phyloP scores from a whole-genome alignment of 2,329 filamentous ascomycete species.

The Fusarium clavum region DNA sequence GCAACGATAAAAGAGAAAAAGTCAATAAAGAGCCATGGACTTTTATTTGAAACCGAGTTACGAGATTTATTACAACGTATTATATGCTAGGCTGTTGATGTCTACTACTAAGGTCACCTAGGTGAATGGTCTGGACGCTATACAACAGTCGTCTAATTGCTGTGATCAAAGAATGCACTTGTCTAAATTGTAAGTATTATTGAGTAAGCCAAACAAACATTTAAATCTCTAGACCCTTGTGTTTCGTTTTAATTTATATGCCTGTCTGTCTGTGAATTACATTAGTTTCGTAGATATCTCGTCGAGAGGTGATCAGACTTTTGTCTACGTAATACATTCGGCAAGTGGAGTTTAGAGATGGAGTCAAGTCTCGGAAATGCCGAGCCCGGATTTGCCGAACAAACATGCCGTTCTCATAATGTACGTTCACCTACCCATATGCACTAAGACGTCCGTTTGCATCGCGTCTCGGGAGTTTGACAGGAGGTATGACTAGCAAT shows the following conservation, averaged over 20 bases:
- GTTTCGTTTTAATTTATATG: background rate
- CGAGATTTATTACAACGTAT: accelerated
- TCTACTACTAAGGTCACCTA: background rate
- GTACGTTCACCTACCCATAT: background rate
- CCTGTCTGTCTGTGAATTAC: background rate
- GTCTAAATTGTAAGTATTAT: accelerated
- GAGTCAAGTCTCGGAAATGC: background rate
- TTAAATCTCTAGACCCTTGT: accelerated
- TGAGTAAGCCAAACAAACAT: background rate
- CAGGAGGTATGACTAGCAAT: background rate
- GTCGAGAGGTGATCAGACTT: background rate
- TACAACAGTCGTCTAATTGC: background rate
- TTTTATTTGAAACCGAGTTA: accelerated
- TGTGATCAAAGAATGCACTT: too few relatives aligned
- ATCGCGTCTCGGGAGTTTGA: background rate
- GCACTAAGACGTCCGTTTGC: background rate
- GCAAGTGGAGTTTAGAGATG: background rate
- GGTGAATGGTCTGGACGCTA: background rate
- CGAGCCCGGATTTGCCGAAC: background rate
- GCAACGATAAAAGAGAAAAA: background rate
- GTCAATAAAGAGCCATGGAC: background rate
- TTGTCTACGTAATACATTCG: background rate
- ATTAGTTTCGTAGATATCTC: background rate
- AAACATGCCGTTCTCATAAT: background rate
- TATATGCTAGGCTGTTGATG: background rate